phyloP scores from a whole-genome alignment of 441 rosid species.

The Theobroma grandiflorum region DNA sequence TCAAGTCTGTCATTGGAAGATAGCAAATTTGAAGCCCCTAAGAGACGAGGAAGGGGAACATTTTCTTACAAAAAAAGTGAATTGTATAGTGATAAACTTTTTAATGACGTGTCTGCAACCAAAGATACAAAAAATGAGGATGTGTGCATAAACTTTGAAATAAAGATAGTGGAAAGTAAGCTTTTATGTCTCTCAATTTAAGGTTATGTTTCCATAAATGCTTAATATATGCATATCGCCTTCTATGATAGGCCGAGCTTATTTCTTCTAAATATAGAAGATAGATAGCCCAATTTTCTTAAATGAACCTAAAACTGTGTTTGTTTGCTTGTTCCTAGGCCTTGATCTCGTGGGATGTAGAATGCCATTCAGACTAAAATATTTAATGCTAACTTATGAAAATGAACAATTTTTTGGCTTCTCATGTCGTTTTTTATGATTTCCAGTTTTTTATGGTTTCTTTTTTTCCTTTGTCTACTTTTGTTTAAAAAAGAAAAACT shows the following conservation, averaged over 20 bases:
- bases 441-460: no score
- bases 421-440: no score
- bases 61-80: slow-evolving; percentile 66
- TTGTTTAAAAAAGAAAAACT: no score
- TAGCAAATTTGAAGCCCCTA: slow-evolving; percentile 55
- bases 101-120: slow-evolving; percentile 33
- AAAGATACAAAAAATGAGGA: slow-evolving; percentile 53
- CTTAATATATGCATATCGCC: background rate
- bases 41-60: slow-evolving; percentile 90
- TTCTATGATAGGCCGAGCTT: background rate
- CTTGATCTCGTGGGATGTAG: background rate
- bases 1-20: slow-evolving; percentile 69
- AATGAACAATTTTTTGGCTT: no score
- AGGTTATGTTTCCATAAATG: background rate
- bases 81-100: slow-evolving; percentile 61
- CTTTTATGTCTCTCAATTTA: slow-evolving; percentile 1
- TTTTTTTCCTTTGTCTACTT: no score
- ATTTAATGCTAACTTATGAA: no score
- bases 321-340: slow-evolving; percentile 8
- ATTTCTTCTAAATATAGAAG: background rate
- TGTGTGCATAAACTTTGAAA: slow-evolving; percentile 39
- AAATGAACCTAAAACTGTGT: background rate
- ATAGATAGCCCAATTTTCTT: background rate
- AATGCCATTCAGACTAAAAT: background rate
- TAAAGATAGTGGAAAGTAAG: slow-evolving; percentile 57